A percentile compares a stretch with the other conserved stretches of the same genome.
phyloP scores from a whole-genome alignment of 768 basidiomycete species.

The Podaxis sp. region DNA sequence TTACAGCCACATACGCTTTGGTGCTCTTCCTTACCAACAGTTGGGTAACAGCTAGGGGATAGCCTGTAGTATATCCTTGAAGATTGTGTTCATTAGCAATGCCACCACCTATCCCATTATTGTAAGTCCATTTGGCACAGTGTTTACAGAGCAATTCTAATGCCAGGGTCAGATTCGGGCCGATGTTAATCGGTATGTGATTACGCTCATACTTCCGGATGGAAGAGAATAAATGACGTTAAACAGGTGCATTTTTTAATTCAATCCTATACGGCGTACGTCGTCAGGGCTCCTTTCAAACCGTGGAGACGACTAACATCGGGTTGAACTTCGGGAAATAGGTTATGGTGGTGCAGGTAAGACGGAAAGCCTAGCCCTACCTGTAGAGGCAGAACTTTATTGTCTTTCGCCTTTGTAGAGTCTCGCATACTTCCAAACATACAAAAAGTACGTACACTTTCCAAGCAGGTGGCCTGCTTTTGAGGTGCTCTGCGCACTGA shows the following conservation, averaged over 20 bases:
- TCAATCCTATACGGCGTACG: conserved; percentile 30
- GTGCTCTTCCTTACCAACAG: background rate
- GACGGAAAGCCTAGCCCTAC: background rate
- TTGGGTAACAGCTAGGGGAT: background rate
- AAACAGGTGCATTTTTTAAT: conserved; percentile 25
- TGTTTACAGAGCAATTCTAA: background rate
- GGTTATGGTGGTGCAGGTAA: conserved; percentile 26
- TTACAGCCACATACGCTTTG: background rate
- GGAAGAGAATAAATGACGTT: background rate
- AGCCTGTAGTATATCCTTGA: background rate
- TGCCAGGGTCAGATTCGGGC: conserved; percentile 11
- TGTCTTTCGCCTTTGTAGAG: conserved; percentile 14
- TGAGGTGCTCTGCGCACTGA: too few species aligned
- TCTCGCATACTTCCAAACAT: conserved; percentile 32
- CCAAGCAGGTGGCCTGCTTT: too few species aligned
- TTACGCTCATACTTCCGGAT: background rate
- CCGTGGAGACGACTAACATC: background rate
- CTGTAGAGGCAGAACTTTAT: background rate
- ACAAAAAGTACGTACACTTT: conserved; percentile 21
- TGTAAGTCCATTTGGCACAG: conserved; percentile 4
- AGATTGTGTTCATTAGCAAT: background rate
- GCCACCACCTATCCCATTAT: conserved; percentile 8
- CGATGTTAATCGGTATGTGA: conserved; percentile 15
- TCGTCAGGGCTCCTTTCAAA: background rate
- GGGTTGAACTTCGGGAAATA: conserved; percentile 4